Evolutionary conservation across 495 filamentous ascomycete genomes (phyloP).

Genomic region (Thermochaetoides thermophila): DNA sequence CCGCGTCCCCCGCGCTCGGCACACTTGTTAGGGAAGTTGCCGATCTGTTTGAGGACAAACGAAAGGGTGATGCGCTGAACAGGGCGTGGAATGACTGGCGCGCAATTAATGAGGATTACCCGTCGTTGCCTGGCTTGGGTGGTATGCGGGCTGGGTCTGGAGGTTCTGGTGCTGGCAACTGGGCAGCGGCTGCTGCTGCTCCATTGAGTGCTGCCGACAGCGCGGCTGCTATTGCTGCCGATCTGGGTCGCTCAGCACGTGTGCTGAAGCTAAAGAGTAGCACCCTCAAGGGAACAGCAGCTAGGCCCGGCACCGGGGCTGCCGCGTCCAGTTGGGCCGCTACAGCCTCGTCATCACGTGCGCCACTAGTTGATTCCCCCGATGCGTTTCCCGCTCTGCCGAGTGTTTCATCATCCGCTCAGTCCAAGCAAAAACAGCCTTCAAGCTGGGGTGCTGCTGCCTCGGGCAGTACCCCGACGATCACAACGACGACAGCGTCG

Average conservation of each 20-base stretch:
- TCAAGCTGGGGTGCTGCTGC: too few relatives aligned
- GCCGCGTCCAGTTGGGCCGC: slow-evolving; percentile 28
- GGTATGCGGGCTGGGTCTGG: too few relatives aligned
- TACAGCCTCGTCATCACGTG: slow-evolving; percentile 23
- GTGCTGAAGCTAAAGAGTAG: slow-evolving; percentile 36
- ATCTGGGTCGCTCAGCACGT: slow-evolving; percentile 23
- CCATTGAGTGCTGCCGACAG: slow-evolving; percentile 12
- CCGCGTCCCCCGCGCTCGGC: slow-evolving; percentile 59
- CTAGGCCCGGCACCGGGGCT: slow-evolving; percentile 18
- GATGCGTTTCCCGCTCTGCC: slow-evolving; percentile 20
- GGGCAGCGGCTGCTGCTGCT: slow-evolving; percentile 35
- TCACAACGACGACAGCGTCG: too few relatives aligned
- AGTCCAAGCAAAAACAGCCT: too few relatives aligned
- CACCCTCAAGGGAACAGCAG: slow-evolving; percentile 22
- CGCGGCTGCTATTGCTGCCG: slow-evolving; percentile 19
- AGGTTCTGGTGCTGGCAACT: slow-evolving; percentile 35
- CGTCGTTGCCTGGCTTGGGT: slow-evolving; percentile 61
- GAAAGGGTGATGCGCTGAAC: slow-evolving; percentile 54
- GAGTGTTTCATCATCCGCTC: slow-evolving; percentile 25
- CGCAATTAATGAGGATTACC: slow-evolving; percentile 92
- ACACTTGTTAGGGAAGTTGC: slow-evolving; percentile 85
- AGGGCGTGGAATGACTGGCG: slow-evolving; percentile 90
- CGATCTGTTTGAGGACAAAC: slow-evolving; percentile 76
- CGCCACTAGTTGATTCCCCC: slow-evolving; percentile 21
- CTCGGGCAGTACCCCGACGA: too few relatives aligned